Base-by-base conservation (phyloP, 805 yeast genomes). In the Saturnispora gosingensis region DNA sequence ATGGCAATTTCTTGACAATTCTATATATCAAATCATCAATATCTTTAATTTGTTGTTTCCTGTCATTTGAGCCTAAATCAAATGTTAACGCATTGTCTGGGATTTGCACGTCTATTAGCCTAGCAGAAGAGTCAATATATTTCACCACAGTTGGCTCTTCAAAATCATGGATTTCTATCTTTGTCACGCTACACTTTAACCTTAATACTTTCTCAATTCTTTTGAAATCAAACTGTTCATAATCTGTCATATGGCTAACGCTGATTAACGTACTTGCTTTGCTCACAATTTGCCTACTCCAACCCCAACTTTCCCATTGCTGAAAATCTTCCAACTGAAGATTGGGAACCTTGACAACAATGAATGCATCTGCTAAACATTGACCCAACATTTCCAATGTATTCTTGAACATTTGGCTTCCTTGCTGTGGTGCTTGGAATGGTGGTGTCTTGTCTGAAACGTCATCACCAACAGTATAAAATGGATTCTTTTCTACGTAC, bases 1-100 rank as follows among this genome's bases (percentile, higher is more conserved):
- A 74, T 1, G 97, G 96, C 11, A 85, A 64, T 50, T 78, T 80
- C 36, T 85, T 75, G n/a, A 85, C 55, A 4, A 85, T 72, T 18
- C 72, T 72, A 49, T 84, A 71, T 10, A 87, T 54, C 15, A 69
- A 54, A 2, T 54, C 52, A 54, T 73, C 76, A 48, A 67, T 58
- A 38, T 58, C 51, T 30, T 18, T 30, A 8, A 66, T 45, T 5
- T 46, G 49, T 5, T 49, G 51, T 3, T 45, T 43, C 16, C 70
- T 58, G 45, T 71, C 66, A 45, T 72, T 75, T 56, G 77, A 82
- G 46, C 74, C 69, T 28, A 67, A 61, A 13, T 61, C 63, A 36
- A 54, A 59, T 0, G 77, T 73, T 25, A 86, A 67, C 1, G 36
- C 43, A n/a, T 68, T 43, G 5, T 22, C 70, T 2, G 80, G 75